Base-by-base conservation (phyloP, 2,329 filamentous ascomycete species). In the Phyllosticta capitalensis region DNA sequence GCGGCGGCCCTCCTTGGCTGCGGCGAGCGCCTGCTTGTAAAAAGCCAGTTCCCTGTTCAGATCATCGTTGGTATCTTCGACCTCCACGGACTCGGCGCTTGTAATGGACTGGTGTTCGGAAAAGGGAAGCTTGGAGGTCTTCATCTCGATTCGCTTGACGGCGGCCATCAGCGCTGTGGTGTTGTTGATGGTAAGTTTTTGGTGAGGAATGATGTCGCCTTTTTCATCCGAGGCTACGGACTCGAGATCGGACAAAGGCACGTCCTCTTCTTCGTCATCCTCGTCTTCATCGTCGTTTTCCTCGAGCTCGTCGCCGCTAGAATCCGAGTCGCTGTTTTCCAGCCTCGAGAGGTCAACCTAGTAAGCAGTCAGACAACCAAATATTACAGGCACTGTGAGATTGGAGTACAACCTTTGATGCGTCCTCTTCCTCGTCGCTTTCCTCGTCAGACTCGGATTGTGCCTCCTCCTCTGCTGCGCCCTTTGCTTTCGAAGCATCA, bases 171-270 rank as follows among this genome's bases (percentile, higher is more conserved):
- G 88, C 33, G 92, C 94, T 65, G 89, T 80, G 58, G 89, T 92
- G 79, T 99, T 99, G 82, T 99, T 96, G 78, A 97, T 97, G 57
- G 92, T 96, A 65, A 96, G 86, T 67, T 91, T 89, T 72, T 94
- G 90, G 76, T 95, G 89, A 17, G 91, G 90, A 63, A 95, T 84
- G 49, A 96, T 83, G 69, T 96, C 92, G 74, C 89, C 89, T 67
- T 84, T 87, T 67, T 95, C 91, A 64, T 89, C 88, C 20, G 89
- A 90, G 58, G 88, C 81, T 50, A 87, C 72, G 56, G 89, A 89
- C 67, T 89, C 88, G 56, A 94, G 85, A 67, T 96, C 92, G 30
- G 90, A 95, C 64, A 96, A 83, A 3, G 92, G 87, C 52, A 96
- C 91, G 64, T 95, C 91, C 65, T 94, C 90, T 52, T 92, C 89